Conservation (phyloP, 1,284 basidiomycete species). For the Ustilago trichophora region DNA sequence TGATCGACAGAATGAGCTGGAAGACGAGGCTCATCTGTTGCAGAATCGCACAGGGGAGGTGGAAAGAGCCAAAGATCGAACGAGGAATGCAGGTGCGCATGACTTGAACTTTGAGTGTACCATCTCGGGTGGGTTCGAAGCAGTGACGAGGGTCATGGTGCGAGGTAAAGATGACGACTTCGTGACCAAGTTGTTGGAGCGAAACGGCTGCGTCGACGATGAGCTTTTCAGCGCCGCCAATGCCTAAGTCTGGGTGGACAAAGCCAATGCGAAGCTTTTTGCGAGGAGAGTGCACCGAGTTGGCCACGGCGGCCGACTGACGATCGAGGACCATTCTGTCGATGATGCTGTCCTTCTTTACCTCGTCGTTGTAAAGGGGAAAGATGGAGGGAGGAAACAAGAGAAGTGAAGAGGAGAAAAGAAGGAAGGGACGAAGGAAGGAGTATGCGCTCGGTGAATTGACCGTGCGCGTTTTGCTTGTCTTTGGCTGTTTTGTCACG, state of each 20-base stretch:
- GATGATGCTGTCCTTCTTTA: neutral
- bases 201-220: constrained; percentile 93
- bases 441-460: no score
- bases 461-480: no score
- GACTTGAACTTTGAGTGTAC: constrained; percentile 83
- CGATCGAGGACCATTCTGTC: constrained; percentile 26
- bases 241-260: constrained; percentile 93
- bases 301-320: constrained; percentile 42
- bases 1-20: constrained; percentile 55
- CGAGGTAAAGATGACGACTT: constrained; percentile 92
- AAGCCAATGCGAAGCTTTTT: constrained; percentile 75
- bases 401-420: no score
- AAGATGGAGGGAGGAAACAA: no score
- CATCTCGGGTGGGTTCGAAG: constrained; percentile 62
- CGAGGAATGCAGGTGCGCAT: constrained; percentile 81
- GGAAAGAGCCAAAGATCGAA: constrained; percentile 78
- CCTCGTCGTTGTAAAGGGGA: no score
- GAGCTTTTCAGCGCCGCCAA: constrained; percentile 94
- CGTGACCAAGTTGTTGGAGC: constrained; percentile 83
- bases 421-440: no score
- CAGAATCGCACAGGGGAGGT: constrained; percentile 87
- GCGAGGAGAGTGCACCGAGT: constrained; percentile 40
- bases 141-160: constrained; percentile 78
- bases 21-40: constrained; percentile 80
- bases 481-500: no score